A percentile compares a stretch with the other conserved stretches of the same genome.
phyloP scores from a whole-genome alignment of 2,329 filamentous ascomycete genomes.

The Fusarium cyanostomum region DNA sequence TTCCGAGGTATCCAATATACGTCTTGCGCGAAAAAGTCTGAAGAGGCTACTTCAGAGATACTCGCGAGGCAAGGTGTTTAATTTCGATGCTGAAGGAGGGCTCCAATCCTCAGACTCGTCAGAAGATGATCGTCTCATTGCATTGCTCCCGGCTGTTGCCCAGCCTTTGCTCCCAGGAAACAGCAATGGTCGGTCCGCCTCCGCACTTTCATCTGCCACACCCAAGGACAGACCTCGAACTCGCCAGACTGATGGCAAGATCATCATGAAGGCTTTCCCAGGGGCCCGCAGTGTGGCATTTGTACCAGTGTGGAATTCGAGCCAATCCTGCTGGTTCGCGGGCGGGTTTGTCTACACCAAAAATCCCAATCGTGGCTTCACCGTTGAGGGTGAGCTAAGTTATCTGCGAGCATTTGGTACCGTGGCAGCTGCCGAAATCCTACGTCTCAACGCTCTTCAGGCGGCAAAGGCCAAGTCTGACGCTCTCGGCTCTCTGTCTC shows the following conservation, averaged over 20 bases:
- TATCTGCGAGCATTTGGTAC: not conserved
- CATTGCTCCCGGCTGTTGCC: too few species aligned
- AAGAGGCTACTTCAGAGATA: not conserved
- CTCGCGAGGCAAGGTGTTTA: not conserved
- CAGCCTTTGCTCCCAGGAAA: too few species aligned
- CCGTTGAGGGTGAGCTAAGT: not conserved
- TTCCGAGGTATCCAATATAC: not conserved
- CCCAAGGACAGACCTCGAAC: not conserved
- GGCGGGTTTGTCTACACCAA: not conserved
- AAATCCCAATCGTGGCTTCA: not conserved
- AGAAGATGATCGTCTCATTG: not conserved
- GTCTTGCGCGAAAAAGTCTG: not conserved
- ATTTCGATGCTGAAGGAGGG: not conserved
- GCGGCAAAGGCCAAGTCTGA: conserved; percentile 1
- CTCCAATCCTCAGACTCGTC: conserved; percentile 1
- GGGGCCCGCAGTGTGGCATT: not conserved
- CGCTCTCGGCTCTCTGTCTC: not conserved
- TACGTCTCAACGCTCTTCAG: not conserved
- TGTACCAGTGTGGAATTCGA: not conserved
- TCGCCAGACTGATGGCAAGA: not conserved
- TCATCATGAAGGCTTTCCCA: not conserved
- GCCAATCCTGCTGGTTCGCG: not conserved
- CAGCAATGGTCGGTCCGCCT: too few species aligned
- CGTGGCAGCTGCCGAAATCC: not conserved
- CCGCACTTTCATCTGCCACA: too few species aligned